Evolutionary conservation across 148 eudicot species (phyloP).

Genomic region (Camellia granthamiana): DNA sequence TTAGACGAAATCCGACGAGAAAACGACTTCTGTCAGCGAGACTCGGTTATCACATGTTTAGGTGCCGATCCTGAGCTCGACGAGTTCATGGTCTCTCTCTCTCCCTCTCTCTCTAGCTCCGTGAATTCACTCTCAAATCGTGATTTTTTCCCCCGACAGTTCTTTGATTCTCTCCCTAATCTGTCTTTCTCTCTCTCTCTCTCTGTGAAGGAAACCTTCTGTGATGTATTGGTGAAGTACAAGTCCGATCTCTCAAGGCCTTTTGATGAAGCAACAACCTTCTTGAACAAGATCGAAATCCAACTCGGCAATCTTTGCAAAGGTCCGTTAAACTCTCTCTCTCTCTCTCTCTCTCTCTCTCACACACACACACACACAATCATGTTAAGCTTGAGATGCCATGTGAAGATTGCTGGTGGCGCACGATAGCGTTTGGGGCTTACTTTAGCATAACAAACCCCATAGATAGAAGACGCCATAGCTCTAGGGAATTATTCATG

Average conservation of each 20-base stretch:
- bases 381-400: not conserved
- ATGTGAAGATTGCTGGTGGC: not conserved
- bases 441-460: not conserved
- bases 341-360: not conserved
- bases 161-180: not conserved
- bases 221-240: constrained; percentile 67
- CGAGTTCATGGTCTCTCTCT: constrained; percentile 64
- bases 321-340: constrained; percentile 26
- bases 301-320: constrained; percentile 69
- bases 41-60: constrained; percentile 32
- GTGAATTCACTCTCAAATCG: not conserved
- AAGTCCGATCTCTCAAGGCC: constrained; percentile 83
- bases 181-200: constrained; percentile 1
- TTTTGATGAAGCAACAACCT: constrained; percentile 80
- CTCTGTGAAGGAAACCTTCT: constrained; percentile 58
- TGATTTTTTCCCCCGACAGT: not conserved
- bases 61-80: constrained; percentile 96
- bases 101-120: constrained; percentile 6
- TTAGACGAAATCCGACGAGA: constrained; percentile 76
- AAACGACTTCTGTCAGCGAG: constrained; percentile 32
- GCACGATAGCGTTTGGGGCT: constrained; percentile 5
- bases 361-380: not conserved
- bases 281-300: constrained; percentile 62
- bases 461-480: not conserved
- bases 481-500: not conserved